Evolutionary conservation across 148 eudicot genomes (phyloP).

Genomic region (Linanthus parryae): DNA sequence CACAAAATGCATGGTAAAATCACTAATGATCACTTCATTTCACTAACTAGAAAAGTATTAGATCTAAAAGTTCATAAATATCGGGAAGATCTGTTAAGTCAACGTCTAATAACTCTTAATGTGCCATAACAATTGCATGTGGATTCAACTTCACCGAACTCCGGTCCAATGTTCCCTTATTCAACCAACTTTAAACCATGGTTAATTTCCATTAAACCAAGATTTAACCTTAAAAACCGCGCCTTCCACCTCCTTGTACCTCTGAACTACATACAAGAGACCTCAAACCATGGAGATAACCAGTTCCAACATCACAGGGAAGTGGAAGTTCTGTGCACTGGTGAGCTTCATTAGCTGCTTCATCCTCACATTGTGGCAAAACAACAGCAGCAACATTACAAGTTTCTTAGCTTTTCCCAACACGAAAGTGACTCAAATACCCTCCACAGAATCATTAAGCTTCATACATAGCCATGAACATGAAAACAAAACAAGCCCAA

Average conservation of each 20-base stretch:
- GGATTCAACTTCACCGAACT: no score
- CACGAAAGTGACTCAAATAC: not conserved
- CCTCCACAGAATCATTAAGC: not conserved
- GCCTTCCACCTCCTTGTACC: not conserved
- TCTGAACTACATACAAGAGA: not conserved
- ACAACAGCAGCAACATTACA: not conserved
- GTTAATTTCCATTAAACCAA: no score
- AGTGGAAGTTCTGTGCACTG: constrained; percentile 21
- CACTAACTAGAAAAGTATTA: no score
- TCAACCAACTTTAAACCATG: no score
- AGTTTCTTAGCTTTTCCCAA: not conserved
- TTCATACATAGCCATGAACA: not conserved
- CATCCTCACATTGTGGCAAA: constrained; percentile 14
- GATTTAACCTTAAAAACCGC: no score
- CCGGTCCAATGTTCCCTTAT: no score
- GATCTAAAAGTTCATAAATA: no score
- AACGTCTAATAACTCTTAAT: no score
- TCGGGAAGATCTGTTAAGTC: no score
- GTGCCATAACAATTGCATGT: no score
- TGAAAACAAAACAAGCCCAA: not conserved
- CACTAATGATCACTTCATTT: no score
- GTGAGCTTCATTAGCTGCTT: constrained; percentile 25
- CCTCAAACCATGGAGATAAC: constrained; percentile 22
- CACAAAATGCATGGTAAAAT: no score
- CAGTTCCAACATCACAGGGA: constrained; percentile 15